A percentile compares a stretch with the other conserved stretches of the same genome.
phyloP scores from a whole-genome alignment of 192 early-diverging fungal species.

The Hyaloraphidium curvatum region DNA sequence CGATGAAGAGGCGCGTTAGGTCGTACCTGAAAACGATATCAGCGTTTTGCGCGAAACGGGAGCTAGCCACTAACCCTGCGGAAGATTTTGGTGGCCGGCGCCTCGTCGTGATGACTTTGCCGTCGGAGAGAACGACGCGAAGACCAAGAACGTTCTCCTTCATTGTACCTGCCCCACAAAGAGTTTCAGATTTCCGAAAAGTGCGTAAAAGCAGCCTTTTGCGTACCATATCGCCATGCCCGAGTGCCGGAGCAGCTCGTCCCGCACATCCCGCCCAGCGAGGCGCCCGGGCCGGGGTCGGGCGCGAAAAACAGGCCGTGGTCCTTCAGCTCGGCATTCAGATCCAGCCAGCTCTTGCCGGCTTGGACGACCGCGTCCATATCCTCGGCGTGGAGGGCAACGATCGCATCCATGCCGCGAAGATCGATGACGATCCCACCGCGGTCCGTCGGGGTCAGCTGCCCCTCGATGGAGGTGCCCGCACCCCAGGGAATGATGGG shows the following conservation, averaged over 20 bases:
- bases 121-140: background rate
- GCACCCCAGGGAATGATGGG: slow-evolving; percentile 35
- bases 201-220: too few species aligned
- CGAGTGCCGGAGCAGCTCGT: background rate
- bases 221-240: background rate
- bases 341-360: slow-evolving; percentile 36
- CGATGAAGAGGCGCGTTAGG: background rate
- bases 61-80: background rate
- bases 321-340: slow-evolving; percentile 10
- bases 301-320: background rate
- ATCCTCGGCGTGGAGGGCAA: slow-evolving; percentile 32
- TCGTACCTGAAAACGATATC: background rate
- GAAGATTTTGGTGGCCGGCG: background rate
- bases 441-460: slow-evolving; percentile 18
- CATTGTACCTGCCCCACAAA: too few species aligned
- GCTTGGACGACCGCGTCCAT: slow-evolving; percentile 38
- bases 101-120: background rate
- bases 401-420: slow-evolving; percentile 31
- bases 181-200: too few species aligned
- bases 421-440: slow-evolving; percentile 27
- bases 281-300: background rate
- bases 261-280: background rate
- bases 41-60: background rate
- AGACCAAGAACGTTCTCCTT: background rate
- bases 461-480: slow-evolving; percentile 34